A percentile compares a stretch with the other conserved stretches of the same genome.
phyloP scores from a whole-genome alignment of 2,329 filamentous ascomycete genomes.

The Aspergillus awamori region DNA sequence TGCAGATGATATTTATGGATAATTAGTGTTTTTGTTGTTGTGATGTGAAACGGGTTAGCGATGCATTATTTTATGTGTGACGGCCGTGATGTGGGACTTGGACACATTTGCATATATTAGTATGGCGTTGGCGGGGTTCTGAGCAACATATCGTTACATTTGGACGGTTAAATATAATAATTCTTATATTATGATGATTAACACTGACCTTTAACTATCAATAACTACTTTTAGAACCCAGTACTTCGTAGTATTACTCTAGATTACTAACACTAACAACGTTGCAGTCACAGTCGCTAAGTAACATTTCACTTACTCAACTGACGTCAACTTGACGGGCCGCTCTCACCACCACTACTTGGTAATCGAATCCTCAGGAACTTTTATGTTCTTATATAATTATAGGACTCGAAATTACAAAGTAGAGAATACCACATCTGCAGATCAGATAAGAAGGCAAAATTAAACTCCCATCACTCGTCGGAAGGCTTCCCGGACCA shows the following conservation, averaged over 20 bases:
- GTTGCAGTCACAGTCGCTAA: too few species aligned
- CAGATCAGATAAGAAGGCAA: background rate
- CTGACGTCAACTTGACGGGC: conserved; percentile 24
- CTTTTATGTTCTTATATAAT: background rate
- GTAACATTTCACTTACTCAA: background rate
- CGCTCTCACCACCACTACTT: background rate
- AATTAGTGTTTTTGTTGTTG: conserved; percentile 16
- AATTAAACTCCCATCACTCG: too few species aligned
- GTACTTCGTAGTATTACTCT: too few species aligned
- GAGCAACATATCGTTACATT: background rate
- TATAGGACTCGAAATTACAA: background rate
- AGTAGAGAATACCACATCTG: background rate
- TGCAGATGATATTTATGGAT: conserved; percentile 41
- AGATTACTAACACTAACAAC: too few species aligned
- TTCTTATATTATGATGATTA: too few species aligned
- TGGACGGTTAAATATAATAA: too few species aligned
- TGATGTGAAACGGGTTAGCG: background rate
- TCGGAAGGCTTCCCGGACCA: background rate
- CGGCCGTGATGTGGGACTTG: background rate
- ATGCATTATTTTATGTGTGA: background rate
- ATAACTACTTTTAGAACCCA: too few species aligned
- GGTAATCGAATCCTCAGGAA: background rate
- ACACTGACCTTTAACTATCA: too few species aligned
- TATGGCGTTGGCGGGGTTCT: background rate
- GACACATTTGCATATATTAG: background rate